Base-by-base conservation (phyloP, 108 stramenopile genomes). In the Cyclotella kingstonii region DNA sequence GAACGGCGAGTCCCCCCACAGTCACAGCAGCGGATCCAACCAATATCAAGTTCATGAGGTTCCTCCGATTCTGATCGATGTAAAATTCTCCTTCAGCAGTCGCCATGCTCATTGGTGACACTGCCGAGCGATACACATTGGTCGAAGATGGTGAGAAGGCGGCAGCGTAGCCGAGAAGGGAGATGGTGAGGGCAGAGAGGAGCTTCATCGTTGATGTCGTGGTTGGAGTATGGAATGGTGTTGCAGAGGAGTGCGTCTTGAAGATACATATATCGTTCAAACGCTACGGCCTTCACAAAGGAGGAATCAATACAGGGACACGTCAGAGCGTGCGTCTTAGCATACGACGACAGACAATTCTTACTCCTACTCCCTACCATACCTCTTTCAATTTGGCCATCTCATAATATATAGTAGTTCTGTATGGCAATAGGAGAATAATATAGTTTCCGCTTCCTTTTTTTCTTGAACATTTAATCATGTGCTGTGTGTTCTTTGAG, bases 31-130 rank as follows among this genome's bases (percentile, higher is more conserved):
- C 91, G 19, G 95, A 91, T 62, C 92, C 91, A 25, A 94, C 80
- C 36, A 98, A 82, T 80, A 98, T 95, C 35, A 90, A 62, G 87
- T 98, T 98, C 97, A 98, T 96, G 58, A 96, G 70, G 48, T 89
- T 85, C 63, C 97, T 91, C 58, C 97, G 95, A 62, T 95, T 89
- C 76, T 96, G 93, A 79, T 98, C 96, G 63, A 95, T 95, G 78
- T 96, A 95, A 42, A 87, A 86, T 60, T 93, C 85, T 15, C 66
- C 81, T 14, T 84, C 91, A 35, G 83, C 67, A 19, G 73, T 84
- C 33, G 90, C 84, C 83, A 84, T 88, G 56, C 74, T 76, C 54
- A 64, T 39, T 14, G 75, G 60, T 23, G 84, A 60, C 33, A 87
- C 81, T 34, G 68, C 78, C 5, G 80, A 59, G 39, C 76, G 68